phyloP scores from a whole-genome alignment of 129 eudicot genomes.

The Flaveria ramosissima region DNA sequence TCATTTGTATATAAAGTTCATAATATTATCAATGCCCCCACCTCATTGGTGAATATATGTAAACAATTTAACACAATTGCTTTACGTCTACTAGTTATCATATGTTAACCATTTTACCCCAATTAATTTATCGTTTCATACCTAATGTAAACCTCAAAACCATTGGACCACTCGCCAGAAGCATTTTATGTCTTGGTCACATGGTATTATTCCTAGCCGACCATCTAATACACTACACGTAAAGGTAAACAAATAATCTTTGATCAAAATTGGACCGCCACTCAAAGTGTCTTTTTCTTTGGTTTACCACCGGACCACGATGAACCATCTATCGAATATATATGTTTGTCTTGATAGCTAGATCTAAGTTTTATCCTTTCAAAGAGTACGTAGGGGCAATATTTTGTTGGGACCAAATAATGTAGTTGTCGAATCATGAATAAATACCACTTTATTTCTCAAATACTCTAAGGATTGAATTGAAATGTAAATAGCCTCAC shows the following conservation, averaged over 20 bases:
- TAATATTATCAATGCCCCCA: no score
- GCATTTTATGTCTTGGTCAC: constrained; percentile 23
- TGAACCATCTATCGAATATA: constrained; percentile 24
- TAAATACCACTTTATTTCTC: constrained; percentile 20
- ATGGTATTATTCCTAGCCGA: constrained; percentile 30
- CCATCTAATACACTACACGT: constrained; percentile 11
- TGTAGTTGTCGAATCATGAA: constrained; percentile 36
- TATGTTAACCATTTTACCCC: no score
- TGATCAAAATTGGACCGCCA: constrained; percentile 41
- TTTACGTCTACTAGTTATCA: no score
- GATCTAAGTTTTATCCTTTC: constrained; percentile 10
- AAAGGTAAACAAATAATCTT: constrained; percentile 10
- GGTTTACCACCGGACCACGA: constrained; percentile 20
- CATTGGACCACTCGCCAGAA: constrained; percentile 23
- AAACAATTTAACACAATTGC: no score
- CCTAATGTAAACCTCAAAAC: constrained; percentile 15
- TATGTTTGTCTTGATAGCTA: constrained; percentile 22
- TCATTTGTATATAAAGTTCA: no score
- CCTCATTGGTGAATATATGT: no score
- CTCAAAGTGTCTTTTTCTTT: constrained; percentile 28
- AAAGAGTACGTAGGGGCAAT: constrained; percentile 16
- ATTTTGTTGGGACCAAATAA: constrained; percentile 30
- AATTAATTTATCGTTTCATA: neutral
- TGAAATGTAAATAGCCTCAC: constrained; percentile 11
- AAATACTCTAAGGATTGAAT: neutral